Evolutionary conservation across 768 basidiomycete genomes (phyloP).

Genomic region (Auriscalpium vulgare): DNA sequence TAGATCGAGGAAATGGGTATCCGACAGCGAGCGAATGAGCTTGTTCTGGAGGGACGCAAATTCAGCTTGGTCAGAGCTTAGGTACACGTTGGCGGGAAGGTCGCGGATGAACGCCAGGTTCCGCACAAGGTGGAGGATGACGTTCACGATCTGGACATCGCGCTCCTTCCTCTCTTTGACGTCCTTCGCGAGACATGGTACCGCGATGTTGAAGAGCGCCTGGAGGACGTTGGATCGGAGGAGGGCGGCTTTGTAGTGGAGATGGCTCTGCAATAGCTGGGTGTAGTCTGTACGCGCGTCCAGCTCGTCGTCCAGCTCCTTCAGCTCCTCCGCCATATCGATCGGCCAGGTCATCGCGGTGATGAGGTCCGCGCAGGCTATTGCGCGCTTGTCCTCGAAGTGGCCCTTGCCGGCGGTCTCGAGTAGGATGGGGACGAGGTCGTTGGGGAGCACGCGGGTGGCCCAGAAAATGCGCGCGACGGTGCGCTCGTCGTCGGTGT

Average conservation of each 20-base stretch:
- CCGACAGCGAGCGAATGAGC: slow-evolving; percentile 61
- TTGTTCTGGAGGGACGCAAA: slow-evolving; percentile 71
- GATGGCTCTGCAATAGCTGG: slow-evolving; percentile 69
- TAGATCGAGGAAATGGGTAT: slow-evolving; percentile 67
- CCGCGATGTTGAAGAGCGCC: slow-evolving; percentile 63
- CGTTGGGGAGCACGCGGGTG: slow-evolving; percentile 77
- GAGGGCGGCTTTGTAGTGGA: slow-evolving; percentile 82
- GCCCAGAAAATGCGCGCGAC: slow-evolving; percentile 91
- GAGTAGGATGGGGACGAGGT: slow-evolving; percentile 79
- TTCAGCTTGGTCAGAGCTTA: slow-evolving; percentile 74
- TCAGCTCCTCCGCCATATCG: slow-evolving; percentile 88
- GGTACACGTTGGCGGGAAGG: slow-evolving; percentile 58
- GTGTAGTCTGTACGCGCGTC: slow-evolving; percentile 87
- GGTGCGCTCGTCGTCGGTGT: slow-evolving; percentile 93
- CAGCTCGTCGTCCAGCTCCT: slow-evolving; percentile 79
- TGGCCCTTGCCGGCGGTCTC: slow-evolving; percentile 70
- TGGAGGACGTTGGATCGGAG: slow-evolving; percentile 61
- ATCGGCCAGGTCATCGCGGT: slow-evolving; percentile 99
- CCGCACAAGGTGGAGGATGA: slow-evolving; percentile 82
- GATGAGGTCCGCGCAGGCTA: slow-evolving; percentile 82
- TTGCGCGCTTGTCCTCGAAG: slow-evolving; percentile 76
- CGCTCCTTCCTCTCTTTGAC: slow-evolving; percentile 63
- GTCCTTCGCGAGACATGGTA: slow-evolving; percentile 71
- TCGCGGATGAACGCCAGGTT: slow-evolving; percentile 96
- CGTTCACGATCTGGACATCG: slow-evolving; percentile 81